A percentile compares a stretch with the other conserved stretches of the same genome.
These are phyloP conservation scores for Xylariales sp. DNA, from an alignment of 2,329 filamentous ascomycete genomes.

Conservation along the genomic window DNA sequence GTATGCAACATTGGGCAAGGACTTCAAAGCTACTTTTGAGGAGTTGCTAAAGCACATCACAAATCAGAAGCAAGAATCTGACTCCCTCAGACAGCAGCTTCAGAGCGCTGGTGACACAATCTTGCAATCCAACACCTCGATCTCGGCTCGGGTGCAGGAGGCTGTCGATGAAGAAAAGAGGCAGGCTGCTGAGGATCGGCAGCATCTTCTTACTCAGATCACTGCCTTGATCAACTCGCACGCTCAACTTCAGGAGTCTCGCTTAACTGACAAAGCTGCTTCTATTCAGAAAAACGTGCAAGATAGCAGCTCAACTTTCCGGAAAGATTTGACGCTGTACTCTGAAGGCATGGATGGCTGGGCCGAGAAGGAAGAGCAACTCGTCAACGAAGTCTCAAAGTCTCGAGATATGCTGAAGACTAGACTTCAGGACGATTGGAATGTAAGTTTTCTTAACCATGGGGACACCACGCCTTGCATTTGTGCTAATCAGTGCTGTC, in stretches of 20 bases:
- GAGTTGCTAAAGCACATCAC: constrained; percentile 70
- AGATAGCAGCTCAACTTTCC: constrained; percentile 60
- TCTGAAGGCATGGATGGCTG: constrained; percentile 69
- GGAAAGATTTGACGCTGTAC: constrained; percentile 62
- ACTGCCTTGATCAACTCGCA: constrained; percentile 71
- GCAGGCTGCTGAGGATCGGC: constrained; percentile 68
- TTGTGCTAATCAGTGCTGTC: too few relatives aligned
- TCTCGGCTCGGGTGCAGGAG: constrained; percentile 63
- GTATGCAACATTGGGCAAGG: constrained; percentile 76
- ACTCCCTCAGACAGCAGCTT: constrained; percentile 68
- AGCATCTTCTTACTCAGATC: constrained; percentile 72
- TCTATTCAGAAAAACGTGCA: constrained; percentile 61
- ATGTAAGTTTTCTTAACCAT: constrained; percentile 62
- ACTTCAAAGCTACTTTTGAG: constrained; percentile 84
- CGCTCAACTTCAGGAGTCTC: constrained; percentile 66
- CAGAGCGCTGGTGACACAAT: constrained; percentile 64
- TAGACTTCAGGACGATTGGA: constrained; percentile 84
- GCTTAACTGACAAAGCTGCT: constrained; percentile 61
- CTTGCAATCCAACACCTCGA: constrained; percentile 61
- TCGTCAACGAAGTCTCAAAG: constrained; percentile 66
- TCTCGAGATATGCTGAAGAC: constrained; percentile 76
- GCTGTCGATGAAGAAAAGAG: constrained; percentile 73
- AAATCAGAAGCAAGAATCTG: constrained; percentile 72
- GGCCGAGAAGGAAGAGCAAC: constrained; percentile 62
- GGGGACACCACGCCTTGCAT: too few relatives aligned